A percentile compares a stretch with the other conserved stretches of the same genome.
Evolutionary conservation across 495 filamentous ascomycete species (phyloP).

Genomic region (Cladorrhinum samala): DNA sequence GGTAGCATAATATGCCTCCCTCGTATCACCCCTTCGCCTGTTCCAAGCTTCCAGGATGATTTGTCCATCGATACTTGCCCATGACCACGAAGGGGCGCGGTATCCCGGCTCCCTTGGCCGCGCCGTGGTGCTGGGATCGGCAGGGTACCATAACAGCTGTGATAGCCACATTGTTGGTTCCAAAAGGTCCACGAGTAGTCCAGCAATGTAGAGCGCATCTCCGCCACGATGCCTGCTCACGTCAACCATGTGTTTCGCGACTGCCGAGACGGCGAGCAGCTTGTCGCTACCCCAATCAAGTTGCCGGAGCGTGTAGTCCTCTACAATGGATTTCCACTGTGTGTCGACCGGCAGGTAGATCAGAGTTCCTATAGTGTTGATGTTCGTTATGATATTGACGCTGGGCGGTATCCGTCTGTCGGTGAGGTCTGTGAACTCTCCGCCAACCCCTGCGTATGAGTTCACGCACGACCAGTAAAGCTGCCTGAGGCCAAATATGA

Average conservation of each 20-base stretch:
- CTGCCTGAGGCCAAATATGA: not conserved
- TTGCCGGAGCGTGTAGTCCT: not conserved
- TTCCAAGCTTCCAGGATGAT: not conserved
- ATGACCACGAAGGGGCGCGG: not conserved
- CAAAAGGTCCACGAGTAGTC: not conserved
- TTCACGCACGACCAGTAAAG: not conserved
- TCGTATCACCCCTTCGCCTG: not conserved
- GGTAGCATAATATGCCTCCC: not conserved
- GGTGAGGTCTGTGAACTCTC: not conserved
- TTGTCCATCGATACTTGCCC: not conserved
- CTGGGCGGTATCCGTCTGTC: not conserved
- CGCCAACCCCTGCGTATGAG: not conserved
- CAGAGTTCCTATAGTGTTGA: not conserved
- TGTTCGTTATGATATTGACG: not conserved
- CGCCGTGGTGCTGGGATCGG: not conserved
- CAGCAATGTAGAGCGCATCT: not conserved
- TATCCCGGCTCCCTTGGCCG: not conserved
- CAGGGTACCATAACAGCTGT: not conserved
- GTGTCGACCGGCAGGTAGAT: not conserved
- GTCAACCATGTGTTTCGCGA: not conserved
- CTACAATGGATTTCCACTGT: not conserved
- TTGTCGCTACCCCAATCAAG: not conserved
- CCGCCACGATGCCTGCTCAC: not conserved
- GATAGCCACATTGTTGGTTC: not conserved
- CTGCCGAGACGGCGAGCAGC: not conserved